Evolutionary conservation across 2,329 filamentous ascomycete genomes (phyloP).

Genomic region (Fusarium praegraminearum): DNA sequence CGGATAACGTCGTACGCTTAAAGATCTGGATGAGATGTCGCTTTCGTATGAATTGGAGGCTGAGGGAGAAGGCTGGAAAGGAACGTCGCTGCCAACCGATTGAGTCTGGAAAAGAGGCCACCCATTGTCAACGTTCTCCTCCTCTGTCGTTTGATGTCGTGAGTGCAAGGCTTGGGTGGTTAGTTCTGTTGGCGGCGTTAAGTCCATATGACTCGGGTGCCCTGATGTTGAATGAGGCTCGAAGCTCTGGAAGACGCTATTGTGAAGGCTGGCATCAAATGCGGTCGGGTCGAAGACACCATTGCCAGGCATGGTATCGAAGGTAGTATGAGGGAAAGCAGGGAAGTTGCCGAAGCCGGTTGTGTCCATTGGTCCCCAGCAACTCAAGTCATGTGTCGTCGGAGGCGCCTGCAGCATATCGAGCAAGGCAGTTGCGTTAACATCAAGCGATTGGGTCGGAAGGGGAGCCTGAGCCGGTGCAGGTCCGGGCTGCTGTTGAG

Average conservation of each 20-base stretch:
- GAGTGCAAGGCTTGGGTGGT: constrained; percentile 34
- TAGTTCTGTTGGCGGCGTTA: constrained; percentile 40
- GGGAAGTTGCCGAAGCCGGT: constrained; percentile 43
- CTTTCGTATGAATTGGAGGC: constrained; percentile 48
- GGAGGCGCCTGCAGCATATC: constrained; percentile 49
- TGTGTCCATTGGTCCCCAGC: constrained; percentile 47
- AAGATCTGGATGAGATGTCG: constrained; percentile 44
- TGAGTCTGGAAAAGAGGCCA: constrained; percentile 46
- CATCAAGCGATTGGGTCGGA: constrained; percentile 42
- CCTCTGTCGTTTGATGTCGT: constrained; percentile 40
- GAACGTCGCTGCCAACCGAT: constrained; percentile 40
- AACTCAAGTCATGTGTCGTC: constrained; percentile 45
- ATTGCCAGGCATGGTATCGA: constrained; percentile 44
- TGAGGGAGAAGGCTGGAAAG: constrained; percentile 46
- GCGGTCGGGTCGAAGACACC: constrained; percentile 44
- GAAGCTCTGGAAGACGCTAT: constrained; percentile 39
- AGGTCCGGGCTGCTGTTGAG: constrained; percentile 43
- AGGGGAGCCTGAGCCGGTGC: constrained; percentile 42
- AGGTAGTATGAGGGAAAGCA: constrained; percentile 41
- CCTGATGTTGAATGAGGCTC: constrained; percentile 34
- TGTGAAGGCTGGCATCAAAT: constrained; percentile 44
- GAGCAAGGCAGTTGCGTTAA: constrained; percentile 46
- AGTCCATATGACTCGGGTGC: constrained; percentile 40
- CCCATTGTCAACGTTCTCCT: constrained; percentile 45
- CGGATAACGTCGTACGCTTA: constrained; percentile 44